Conservation (phyloP, 345 rosid genomes). For the Passiflora organensis region DNA sequence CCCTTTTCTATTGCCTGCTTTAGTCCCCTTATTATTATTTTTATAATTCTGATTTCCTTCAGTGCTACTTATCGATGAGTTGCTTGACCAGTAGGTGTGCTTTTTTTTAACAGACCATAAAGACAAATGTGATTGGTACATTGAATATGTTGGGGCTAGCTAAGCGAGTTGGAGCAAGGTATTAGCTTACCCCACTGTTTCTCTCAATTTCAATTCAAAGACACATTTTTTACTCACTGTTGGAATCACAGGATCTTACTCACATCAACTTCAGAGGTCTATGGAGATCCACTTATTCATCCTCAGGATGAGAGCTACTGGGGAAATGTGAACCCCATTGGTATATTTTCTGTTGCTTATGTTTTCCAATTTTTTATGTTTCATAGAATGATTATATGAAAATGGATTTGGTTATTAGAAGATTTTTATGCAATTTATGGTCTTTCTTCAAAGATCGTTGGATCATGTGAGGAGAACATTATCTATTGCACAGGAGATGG, state of each 20-base stretch:
- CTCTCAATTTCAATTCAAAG: neutral
- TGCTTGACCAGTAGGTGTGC: neutral
- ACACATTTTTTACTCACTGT: neutral
- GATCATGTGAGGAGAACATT: too few relatives aligned
- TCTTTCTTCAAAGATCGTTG: too few relatives aligned
- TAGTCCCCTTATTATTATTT: neutral
- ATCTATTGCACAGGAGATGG: too few relatives aligned
- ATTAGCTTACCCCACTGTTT: conserved; percentile 5
- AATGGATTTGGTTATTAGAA: too few relatives aligned
- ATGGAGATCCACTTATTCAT: conserved; percentile 89
- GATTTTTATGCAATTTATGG: too few relatives aligned
- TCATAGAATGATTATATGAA: too few relatives aligned
- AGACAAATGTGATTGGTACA: conserved; percentile 95
- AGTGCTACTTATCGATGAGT: neutral
- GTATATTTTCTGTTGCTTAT: conserved; percentile 28
- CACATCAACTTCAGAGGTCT: conserved; percentile 93
- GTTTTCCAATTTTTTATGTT: too few relatives aligned
- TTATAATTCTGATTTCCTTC: neutral
- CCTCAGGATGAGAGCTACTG: conserved; percentile 87
- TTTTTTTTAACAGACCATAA: conserved; percentile 61
- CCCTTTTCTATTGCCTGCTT: neutral
- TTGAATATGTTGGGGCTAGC: conserved; percentile 96
- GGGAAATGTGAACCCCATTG: conserved; percentile 98
- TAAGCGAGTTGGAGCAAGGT: conserved; percentile 98
- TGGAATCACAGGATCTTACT: conserved; percentile 58